These are phyloP conservation scores for Sarcodon aspratus DNA, from an alignment of 768 basidiomycete species.

Conservation along the genomic window DNA sequence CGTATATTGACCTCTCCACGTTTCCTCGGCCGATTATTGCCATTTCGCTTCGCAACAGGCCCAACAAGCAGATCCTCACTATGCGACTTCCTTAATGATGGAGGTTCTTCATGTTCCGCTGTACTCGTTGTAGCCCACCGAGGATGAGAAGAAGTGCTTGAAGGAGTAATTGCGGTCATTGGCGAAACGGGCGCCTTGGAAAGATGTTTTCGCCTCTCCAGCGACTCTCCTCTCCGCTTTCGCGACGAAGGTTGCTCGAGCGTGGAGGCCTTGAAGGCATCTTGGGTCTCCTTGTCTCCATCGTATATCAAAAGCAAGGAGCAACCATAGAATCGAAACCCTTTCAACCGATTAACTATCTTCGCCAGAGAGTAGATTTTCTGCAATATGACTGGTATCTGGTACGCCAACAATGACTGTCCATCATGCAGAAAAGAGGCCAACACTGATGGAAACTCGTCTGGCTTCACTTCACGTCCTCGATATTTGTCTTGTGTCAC, in stretches of 20 bases:
- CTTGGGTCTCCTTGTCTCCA: conserved; percentile 83
- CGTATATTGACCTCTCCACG: conserved; percentile 92
- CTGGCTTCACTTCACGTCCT: conserved; percentile 80
- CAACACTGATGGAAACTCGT: conserved; percentile 77
- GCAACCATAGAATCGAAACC: conserved; percentile 98
- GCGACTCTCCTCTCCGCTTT: conserved; percentile 67
- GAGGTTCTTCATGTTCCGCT: conserved; percentile 28
- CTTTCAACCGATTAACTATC: conserved; percentile 79
- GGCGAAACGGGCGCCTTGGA: conserved; percentile 1
- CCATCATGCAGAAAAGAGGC: conserved; percentile 82
- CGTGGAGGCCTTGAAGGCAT: conserved; percentile 48
- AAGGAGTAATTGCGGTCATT: no score
- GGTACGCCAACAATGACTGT: conserved; percentile 71
- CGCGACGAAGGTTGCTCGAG: conserved; percentile 55
- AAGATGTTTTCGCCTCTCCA: conserved; percentile 35
- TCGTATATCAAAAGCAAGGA: conserved; percentile 96
- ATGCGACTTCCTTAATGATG: conserved; percentile 56
- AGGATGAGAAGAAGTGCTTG: no score
- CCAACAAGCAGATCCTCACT: conserved; percentile 73
- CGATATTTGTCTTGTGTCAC: conserved; percentile 93
- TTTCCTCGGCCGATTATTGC: conserved; percentile 49
- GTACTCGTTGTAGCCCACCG: conserved; percentile 21
- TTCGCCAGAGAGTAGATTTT: conserved; percentile 91
- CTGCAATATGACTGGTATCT: conserved; percentile 83
- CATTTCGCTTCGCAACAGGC: conserved; percentile 43